Evolutionary conservation across 495 filamentous ascomycete species (phyloP).

Genomic region (Astrocystis sublimbata): DNA sequence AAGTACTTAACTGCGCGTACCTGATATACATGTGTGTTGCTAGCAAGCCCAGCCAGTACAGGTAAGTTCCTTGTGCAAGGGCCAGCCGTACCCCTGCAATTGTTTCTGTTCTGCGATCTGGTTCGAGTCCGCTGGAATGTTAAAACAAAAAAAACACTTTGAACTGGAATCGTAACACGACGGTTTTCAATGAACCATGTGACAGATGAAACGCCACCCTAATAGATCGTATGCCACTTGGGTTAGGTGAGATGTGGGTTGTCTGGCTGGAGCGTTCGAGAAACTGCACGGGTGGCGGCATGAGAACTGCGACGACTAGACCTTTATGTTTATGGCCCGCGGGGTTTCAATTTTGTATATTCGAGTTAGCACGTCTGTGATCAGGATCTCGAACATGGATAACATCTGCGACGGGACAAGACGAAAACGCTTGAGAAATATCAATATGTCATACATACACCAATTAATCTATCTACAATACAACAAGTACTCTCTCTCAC

Average conservation of each 20-base stretch:
- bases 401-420: background rate
- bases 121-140: background rate
- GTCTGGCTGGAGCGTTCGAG: background rate
- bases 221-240: background rate
- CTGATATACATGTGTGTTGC: no score
- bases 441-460: no score
- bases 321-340: slow-evolving; percentile 2
- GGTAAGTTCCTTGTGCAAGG: slow-evolving; percentile 1
- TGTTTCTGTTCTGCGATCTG: slow-evolving; percentile 12
- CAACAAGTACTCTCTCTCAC: no score
- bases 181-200: background rate
- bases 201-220: background rate
- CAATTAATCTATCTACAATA: background rate
- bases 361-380: background rate
- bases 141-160: no score
- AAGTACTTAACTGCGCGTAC: background rate
- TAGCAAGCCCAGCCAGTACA: no score
- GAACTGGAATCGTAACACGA: background rate
- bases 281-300: background rate
- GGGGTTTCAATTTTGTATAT: background rate
- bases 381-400: background rate
- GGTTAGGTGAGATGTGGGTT: background rate
- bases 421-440: background rate
- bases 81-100: background rate
- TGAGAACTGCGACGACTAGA: slow-evolving; percentile 8